A percentile compares a stretch with the other conserved stretches of the same genome.
phyloP scores from a whole-genome alignment of 129 eudicot genomes.

The Logfia minima region DNA sequence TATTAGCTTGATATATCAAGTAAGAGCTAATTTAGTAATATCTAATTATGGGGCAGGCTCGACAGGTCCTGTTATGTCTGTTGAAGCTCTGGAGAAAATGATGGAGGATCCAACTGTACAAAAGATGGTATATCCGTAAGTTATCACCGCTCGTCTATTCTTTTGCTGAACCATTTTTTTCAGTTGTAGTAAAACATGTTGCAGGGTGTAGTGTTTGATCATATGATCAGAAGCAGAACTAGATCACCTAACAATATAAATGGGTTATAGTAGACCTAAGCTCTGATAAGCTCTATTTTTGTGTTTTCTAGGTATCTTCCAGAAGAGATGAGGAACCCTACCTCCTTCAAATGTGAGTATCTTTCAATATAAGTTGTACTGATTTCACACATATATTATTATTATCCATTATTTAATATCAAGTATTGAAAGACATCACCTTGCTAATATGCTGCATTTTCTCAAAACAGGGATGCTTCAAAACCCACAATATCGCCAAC shows the following conservation, averaged over 20 bases:
- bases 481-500: constrained; percentile 91
- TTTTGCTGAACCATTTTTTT: neutral
- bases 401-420: neutral
- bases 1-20: neutral
- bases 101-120: constrained; percentile 98
- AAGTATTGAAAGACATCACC: neutral
- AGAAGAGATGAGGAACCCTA: constrained; percentile 98
- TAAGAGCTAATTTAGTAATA: constrained; percentile 23
- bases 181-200: neutral
- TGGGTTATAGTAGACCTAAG: neutral
- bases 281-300: constrained; percentile 6
- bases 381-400: neutral
- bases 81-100: constrained; percentile 97
- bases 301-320: constrained; percentile 76
- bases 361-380: neutral
- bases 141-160: constrained; percentile 9
- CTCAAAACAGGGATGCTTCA: constrained; percentile 85
- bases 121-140: constrained; percentile 92
- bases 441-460: constrained; percentile 19
- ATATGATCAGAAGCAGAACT: neutral
- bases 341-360: constrained; percentile 89
- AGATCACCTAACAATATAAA: neutral
- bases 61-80: constrained; percentile 55
- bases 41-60: constrained; percentile 34
- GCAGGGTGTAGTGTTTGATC: neutral